These are phyloP conservation scores for Microdochium bolleyi DNA, from an alignment of 2,329 filamentous ascomycete genomes.

Conservation along the genomic window DNA sequence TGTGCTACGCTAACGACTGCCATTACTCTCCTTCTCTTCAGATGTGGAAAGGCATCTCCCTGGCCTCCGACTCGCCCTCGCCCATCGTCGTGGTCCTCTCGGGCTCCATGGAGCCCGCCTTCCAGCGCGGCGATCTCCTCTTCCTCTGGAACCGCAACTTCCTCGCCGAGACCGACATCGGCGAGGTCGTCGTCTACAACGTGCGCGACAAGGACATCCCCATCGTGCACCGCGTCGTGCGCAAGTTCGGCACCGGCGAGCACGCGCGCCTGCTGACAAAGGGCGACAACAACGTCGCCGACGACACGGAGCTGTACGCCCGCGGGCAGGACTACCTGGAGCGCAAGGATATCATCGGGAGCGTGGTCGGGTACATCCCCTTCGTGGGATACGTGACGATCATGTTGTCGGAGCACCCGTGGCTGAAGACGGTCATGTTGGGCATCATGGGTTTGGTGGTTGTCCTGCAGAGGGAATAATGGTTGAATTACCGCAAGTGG, in stretches of 20 bases:
- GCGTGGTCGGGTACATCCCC: conserved; percentile 83
- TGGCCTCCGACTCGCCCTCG: conserved; percentile 65
- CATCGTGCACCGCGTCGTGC: conserved; percentile 88
- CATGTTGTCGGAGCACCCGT: conserved; percentile 87
- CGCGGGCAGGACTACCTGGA: conserved; percentile 79
- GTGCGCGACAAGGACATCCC: conserved; percentile 92
- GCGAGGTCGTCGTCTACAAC: conserved; percentile 62
- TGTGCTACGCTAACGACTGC: too few species aligned
- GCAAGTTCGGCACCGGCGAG: conserved; percentile 57
- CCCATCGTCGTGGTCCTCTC: conserved; percentile 80
- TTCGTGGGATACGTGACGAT: conserved; percentile 98
- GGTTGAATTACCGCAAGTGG: neutral
- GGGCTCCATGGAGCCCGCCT: conserved; percentile 78
- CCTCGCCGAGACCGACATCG: conserved; percentile 44
- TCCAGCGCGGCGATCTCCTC: conserved; percentile 69
- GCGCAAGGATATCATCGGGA: conserved; percentile 86
- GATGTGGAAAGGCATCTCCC: conserved; percentile 84
- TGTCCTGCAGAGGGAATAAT: conserved; percentile 79
- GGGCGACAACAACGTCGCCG: conserved; percentile 90
- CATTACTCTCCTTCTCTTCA: conserved; percentile 22
- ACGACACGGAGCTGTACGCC: conserved; percentile 88
- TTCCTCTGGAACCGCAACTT: conserved; percentile 70
- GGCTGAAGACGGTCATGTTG: conserved; percentile 92
- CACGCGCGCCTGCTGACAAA: conserved; percentile 80
- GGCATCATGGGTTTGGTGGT: conserved; percentile 93